These are phyloP conservation scores for Hypoxylon sp. DNA, from an alignment of 2,329 filamentous ascomycete species.

Conservation along the genomic window DNA sequence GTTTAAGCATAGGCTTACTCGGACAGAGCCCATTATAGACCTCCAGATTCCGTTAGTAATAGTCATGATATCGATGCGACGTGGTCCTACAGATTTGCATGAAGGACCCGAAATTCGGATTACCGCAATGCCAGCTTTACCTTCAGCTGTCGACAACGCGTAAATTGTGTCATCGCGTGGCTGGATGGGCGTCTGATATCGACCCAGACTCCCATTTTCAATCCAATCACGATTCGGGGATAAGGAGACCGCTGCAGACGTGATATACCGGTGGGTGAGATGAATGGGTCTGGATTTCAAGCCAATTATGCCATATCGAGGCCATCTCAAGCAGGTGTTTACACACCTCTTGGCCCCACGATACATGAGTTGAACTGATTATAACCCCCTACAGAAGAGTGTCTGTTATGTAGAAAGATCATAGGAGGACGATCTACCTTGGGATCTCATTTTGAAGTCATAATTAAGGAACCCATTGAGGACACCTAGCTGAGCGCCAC, in stretches of 20 bases:
- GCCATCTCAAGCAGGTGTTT: slow-evolving; percentile 36
- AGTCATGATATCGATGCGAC: slow-evolving; percentile 9
- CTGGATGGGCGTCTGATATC: slow-evolving; percentile 13
- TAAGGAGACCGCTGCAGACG: slow-evolving; percentile 1
- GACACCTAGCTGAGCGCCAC: not conserved
- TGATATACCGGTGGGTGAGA: slow-evolving; percentile 13
- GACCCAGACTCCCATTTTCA: slow-evolving; percentile 17
- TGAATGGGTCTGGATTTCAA: slow-evolving; percentile 17
- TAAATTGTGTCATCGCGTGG: slow-evolving; percentile 78
- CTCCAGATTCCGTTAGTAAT: slow-evolving; percentile 50
- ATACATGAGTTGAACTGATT: slow-evolving; percentile 44
- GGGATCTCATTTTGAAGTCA: not conserved
- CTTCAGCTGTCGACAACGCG: slow-evolving; percentile 87
- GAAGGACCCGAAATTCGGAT: slow-evolving; percentile 86
- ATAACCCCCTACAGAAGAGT: slow-evolving; percentile 24
- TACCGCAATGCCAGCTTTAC: slow-evolving; percentile 89
- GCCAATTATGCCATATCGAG: slow-evolving; percentile 20
- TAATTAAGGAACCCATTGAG: not conserved
- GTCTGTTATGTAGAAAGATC: slow-evolving; percentile 16
- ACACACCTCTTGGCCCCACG: slow-evolving; percentile 41
- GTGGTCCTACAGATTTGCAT: slow-evolving; percentile 60
- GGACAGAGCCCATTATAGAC: slow-evolving; percentile 66
- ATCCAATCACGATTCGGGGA: slow-evolving; percentile 11
- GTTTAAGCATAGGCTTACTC: slow-evolving; percentile 56
- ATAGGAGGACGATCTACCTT: not conserved